phyloP scores from a whole-genome alignment of 305 asterid species.

The Fraxinus nigra region DNA sequence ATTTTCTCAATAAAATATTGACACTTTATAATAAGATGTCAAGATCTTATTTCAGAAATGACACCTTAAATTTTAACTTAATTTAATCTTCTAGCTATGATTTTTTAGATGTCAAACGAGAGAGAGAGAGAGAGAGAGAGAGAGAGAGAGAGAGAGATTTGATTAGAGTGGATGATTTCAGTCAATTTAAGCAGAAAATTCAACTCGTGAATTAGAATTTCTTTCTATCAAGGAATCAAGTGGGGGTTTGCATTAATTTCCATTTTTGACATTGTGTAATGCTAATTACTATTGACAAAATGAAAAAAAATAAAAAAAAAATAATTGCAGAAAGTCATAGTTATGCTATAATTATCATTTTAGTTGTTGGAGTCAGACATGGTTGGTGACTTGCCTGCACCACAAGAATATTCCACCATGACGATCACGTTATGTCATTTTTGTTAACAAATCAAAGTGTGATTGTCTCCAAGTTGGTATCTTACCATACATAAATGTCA shows the following conservation, averaged over 20 bases:
- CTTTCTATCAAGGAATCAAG: background rate
- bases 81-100: background rate
- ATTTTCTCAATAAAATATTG: too few relatives aligned
- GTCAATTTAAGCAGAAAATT: too few relatives aligned
- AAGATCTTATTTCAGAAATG: too few relatives aligned
- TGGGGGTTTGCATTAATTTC: background rate
- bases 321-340: background rate
- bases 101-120: background rate
- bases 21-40: too few relatives aligned
- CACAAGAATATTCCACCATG: background rate
- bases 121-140: background rate
- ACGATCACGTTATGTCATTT: background rate
- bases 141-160: too few relatives aligned
- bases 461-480: too few relatives aligned
- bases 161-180: background rate
- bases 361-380: background rate
- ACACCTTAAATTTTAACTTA: too few relatives aligned
- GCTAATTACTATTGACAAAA: background rate
- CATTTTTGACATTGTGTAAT: too few relatives aligned
- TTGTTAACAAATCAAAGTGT: too few relatives aligned
- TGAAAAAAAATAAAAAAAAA: background rate
- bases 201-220: too few relatives aligned
- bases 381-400: background rate
- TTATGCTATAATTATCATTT: too few relatives aligned
- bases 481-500: too few relatives aligned